Evolutionary conservation across 306 rosid genomes (phyloP), one percentile per base, ranked within the genome.

Genomic region (Cucurbita maxima): DNA sequence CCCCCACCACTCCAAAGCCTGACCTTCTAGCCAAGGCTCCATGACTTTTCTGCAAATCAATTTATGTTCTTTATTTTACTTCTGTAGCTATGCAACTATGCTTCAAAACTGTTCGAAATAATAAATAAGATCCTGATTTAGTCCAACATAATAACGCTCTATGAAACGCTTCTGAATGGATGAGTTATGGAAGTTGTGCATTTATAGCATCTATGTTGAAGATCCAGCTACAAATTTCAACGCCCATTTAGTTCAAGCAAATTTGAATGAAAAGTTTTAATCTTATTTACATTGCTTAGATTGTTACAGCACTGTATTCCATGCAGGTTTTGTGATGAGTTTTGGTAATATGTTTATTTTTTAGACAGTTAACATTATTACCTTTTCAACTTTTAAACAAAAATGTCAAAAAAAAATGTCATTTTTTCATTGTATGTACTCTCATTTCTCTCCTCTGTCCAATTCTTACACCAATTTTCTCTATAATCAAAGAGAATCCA

Each of bases 51-150:
- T 5, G 67, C 6, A 20, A 10, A 43, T 78, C 73, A 13, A 45
- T 66, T 61, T 25, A 56, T 41, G 12, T 64, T 22, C 60, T 51
- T 51, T 13, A 14, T 70, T 54, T 37, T 37, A 10, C 76, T 40
- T 72, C 37, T 72, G 76, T 55, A 71, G 75, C 40, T 10, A 15
- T 53, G 75, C 10, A 53, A 52, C 50, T 40, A 72, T 36, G 76
- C 37, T 72, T 72, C 18, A 54, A 54, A 38, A 37, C 37, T 54
- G 12, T 72, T 72, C 0, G 20, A 15, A 37, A 72, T 16, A 72
- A n/a, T 36, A 53, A 36, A 36, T 40, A 18, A 72, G 36, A 53
- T 40, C 50, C 38, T 25, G 41, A 69, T 69, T 69, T 52, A 47
- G 4, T 25, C 74, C 25, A 69, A 69, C 40, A 19, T 16, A 37